Evolutionary conservation across 169 alveolate species (phyloP).

Genomic region (Plasmodium knowlesi): DNA sequence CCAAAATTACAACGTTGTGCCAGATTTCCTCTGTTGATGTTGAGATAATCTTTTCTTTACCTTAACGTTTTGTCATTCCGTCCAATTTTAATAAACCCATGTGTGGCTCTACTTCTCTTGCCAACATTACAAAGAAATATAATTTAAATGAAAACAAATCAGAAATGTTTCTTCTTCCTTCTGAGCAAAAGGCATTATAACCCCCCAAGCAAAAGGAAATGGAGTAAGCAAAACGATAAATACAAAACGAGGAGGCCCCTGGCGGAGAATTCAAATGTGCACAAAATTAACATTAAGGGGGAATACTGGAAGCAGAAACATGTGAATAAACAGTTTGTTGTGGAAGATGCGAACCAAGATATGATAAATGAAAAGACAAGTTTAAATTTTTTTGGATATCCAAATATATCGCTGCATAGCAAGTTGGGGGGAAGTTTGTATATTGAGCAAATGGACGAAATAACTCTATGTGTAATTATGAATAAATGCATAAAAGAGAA

Average conservation of each 20-base stretch:
- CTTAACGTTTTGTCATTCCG: background rate
- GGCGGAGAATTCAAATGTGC: slow-evolving; percentile 84
- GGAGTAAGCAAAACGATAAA: slow-evolving; percentile 88
- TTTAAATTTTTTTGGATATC: slow-evolving; percentile 86
- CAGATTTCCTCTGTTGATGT: background rate
- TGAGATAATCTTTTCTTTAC: background rate
- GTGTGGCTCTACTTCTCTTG: background rate
- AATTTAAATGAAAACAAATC: slow-evolving; percentile 24
- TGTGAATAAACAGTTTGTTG: slow-evolving; percentile 78
- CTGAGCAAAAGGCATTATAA: slow-evolving; percentile 45
- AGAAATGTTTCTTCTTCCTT: slow-evolving; percentile 8
- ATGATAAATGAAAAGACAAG: slow-evolving; percentile 72
- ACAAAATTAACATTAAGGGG: slow-evolving; percentile 83
- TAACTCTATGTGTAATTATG: slow-evolving; percentile 81
- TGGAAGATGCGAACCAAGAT: slow-evolving; percentile 63
- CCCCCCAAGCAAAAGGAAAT: slow-evolving; percentile 77
- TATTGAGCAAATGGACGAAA: slow-evolving; percentile 84
- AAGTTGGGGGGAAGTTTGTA: slow-evolving; percentile 86
- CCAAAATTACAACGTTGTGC: background rate
- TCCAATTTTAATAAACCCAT: background rate
- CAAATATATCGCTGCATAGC: slow-evolving; percentile 78
- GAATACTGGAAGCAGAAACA: slow-evolving; percentile 87
- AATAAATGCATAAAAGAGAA: slow-evolving; percentile 80
- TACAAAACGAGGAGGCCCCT: slow-evolving; percentile 86
- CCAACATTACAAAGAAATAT: background rate